Evolutionary conservation across 2,329 filamentous ascomycete genomes (phyloP), one percentile per base, ranked within the genome.

Genomic region (Cytospora piceicola): DNA sequence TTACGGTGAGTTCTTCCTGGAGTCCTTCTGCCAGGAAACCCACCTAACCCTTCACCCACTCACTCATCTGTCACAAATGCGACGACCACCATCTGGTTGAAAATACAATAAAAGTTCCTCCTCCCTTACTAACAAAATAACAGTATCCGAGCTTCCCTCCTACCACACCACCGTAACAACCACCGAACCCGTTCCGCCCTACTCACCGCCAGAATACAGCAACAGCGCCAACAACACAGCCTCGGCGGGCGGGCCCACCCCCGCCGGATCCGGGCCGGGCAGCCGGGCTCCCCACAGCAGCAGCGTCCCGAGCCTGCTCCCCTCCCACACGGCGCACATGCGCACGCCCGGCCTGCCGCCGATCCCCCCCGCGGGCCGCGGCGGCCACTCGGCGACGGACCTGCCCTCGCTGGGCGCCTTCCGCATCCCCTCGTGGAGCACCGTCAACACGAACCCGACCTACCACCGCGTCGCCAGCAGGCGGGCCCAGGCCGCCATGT

Each of bases 381-480:
- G n/a, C 61, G 4, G n/a, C 68, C 67, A 63, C 63, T 64, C 29
- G 66, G 78, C 69, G 72, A 66, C 74, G 60, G 77, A 76, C 49
- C 62, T 77, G 32, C 82, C 81, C 15, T 79, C 79, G 59, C 76
- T 87, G 22, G 77, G 79, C 57, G 79, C 81, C 68, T 89, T 88
- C 76, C 83, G 83, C 70, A 81, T 87, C 65, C 81, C 84, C 11
- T 80, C 83, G 22, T 90, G 86, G 86, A 87, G 85, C 11, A 81
- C 81, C 61, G 78, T 82, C 63, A 81, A 78, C 64, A 80, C 80
- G 58, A 84, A 83, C 73, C 84, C 87, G 36, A 83, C 82, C 30
- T 89, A 90, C 75, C 84, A 87, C 69, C 84, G 83, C 68, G 86
- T 91, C 20, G 88, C 88, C 4, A 82, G 84, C 69, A 82, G 88